These are phyloP conservation scores for Apiospora rasikravindrae DNA, from an alignment of 2,329 filamentous ascomycete species.

Conservation along the genomic window DNA sequence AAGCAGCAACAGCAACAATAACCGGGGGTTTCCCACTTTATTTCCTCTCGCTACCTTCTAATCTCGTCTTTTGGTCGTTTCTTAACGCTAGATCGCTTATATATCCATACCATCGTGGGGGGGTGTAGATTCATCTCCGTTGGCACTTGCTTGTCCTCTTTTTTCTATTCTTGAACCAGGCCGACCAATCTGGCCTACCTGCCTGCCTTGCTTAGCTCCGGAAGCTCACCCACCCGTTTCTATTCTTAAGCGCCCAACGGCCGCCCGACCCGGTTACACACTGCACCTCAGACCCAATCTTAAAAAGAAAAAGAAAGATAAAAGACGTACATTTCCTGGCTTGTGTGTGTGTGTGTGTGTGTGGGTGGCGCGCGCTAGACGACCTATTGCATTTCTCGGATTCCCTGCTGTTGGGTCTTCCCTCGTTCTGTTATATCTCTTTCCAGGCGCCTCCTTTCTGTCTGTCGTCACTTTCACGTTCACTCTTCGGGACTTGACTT, in stretches of 20 bases:
- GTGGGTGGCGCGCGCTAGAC: conserved; percentile 5
- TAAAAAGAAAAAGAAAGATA: not conserved
- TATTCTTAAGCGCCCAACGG: conserved; percentile 15
- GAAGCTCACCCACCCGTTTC: conserved; percentile 13
- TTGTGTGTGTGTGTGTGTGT: too few species aligned
- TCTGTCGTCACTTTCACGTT: not conserved
- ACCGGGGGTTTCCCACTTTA: not conserved
- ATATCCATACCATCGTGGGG: not conserved
- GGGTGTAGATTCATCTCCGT: conserved; percentile 2
- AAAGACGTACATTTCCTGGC: not conserved
- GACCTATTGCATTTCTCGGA: not conserved
- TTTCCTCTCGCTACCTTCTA: not conserved
- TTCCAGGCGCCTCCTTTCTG: not conserved
- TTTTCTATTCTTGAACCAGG: conserved; percentile 10
- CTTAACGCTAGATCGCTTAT: not conserved
- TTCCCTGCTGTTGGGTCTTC: not conserved
- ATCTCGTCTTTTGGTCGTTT: not conserved
- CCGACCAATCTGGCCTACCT: not conserved
- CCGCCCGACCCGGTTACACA: conserved; percentile 9
- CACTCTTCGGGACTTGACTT: conserved; percentile 13
- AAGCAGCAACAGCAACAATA: not conserved
- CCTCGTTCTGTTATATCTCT: conserved; percentile 11
- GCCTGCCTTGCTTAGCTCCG: not conserved
- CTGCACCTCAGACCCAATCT: not conserved
- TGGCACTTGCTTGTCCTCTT: not conserved